These are phyloP conservation scores for Irineochytrium annulatum DNA, from an alignment of 192 early-diverging fungal species.

Conservation along the genomic window DNA sequence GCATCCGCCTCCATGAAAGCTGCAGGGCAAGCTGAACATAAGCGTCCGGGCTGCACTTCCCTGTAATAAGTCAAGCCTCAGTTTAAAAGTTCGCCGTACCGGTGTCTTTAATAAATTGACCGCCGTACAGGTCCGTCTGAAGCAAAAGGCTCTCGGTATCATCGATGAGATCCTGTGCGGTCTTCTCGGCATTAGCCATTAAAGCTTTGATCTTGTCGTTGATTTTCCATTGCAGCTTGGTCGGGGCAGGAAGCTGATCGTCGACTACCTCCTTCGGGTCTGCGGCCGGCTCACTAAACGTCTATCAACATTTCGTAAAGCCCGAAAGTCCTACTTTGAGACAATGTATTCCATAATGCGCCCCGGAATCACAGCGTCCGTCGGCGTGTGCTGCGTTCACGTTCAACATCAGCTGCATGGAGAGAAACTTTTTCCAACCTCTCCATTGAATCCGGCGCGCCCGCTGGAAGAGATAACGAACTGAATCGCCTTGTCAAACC, in stretches of 20 bases:
- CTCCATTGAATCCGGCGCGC: constrained; percentile 87
- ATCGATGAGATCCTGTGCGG: constrained; percentile 55
- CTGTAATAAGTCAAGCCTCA: constrained; percentile 29
- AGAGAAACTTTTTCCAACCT: constrained; percentile 40
- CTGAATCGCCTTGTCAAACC: constrained; percentile 96
- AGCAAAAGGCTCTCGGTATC: constrained; percentile 68
- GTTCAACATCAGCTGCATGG: background rate
- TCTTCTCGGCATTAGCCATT: constrained; percentile 60
- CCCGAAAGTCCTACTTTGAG: constrained; percentile 43
- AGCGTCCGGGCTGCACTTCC: constrained; percentile 81
- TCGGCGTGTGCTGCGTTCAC: constrained; percentile 69
- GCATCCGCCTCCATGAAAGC: constrained; percentile 71
- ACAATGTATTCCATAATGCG: constrained; percentile 72
- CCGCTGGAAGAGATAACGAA: constrained; percentile 81
- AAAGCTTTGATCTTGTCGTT: constrained; percentile 45
- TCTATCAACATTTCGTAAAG: background rate
- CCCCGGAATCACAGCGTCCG: constrained; percentile 85
- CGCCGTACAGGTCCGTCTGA: constrained; percentile 71
- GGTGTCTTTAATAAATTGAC: constrained; percentile 77
- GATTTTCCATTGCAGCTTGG: constrained; percentile 69
- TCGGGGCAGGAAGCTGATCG: constrained; percentile 44
- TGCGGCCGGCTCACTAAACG: constrained; percentile 30
- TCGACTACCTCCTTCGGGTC: constrained; percentile 15
- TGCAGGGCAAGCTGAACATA: constrained; percentile 90
- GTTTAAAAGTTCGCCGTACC: constrained; percentile 15